Percentiles rank a stretch among this genome's conserved stretches.
These are phyloP conservation scores for Striga asiatica DNA, from an alignment of 257 asterid species.

Conservation along the genomic window DNA sequence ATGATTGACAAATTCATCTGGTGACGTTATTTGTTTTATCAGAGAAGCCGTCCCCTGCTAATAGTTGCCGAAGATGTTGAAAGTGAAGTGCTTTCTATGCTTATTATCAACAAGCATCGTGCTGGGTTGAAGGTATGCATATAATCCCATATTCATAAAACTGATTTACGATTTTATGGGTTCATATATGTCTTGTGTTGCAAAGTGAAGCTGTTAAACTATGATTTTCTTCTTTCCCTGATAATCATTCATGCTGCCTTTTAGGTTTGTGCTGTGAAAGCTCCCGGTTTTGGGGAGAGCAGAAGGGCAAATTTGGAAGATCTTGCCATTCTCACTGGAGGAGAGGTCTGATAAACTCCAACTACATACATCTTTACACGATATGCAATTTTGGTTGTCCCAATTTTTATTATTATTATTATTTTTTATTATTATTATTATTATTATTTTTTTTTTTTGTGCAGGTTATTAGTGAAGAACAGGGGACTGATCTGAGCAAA, in stretches of 20 bases:
- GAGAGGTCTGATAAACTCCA: slow-evolving; percentile 50
- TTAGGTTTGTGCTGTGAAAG: slow-evolving; percentile 89
- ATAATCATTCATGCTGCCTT: slow-evolving; percentile 12
- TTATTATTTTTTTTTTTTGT: slow-evolving; percentile 17
- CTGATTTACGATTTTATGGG: neutral
- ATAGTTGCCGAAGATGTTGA: slow-evolving; percentile 87
- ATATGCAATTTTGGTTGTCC: too few relatives aligned
- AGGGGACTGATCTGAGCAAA: slow-evolving; percentile 52
- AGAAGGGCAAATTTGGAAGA: slow-evolving; percentile 75
- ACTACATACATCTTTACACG: neutral
- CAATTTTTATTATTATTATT: too few relatives aligned
- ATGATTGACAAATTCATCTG: slow-evolving; percentile 6
- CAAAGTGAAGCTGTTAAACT: slow-evolving; percentile 3
- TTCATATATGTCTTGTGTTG: neutral
- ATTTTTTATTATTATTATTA: neutral
- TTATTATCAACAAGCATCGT: slow-evolving; percentile 68
- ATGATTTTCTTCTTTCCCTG: neutral
- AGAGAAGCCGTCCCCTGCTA: slow-evolving; percentile 64
- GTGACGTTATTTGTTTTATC: slow-evolving; percentile 14
- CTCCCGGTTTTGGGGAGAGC: slow-evolving; percentile 96
- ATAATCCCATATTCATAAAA: neutral
- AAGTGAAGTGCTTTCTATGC: slow-evolving; percentile 69
- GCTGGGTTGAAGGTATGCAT: slow-evolving; percentile 66
- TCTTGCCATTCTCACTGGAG: slow-evolving; percentile 89
- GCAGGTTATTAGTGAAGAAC: slow-evolving; percentile 74